Evolutionary conservation across 2,329 filamentous ascomycete species (phyloP).

Genomic region (Neophaeococcomyces mojaviensis): DNA sequence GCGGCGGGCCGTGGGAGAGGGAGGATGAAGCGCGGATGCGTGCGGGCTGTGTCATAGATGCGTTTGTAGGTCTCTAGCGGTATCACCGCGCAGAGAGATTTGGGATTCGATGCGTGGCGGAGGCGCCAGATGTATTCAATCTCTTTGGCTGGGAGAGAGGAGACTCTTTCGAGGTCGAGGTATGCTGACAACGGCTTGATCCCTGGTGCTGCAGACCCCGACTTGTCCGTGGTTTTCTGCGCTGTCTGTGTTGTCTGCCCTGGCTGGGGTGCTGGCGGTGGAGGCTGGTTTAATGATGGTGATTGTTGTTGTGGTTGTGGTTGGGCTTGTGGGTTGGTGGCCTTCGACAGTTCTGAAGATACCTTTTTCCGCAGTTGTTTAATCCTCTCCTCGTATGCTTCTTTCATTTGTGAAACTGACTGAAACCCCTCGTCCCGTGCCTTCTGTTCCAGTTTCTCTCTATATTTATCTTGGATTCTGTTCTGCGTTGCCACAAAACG

Average conservation of each 20-base stretch:
- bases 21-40: constrained; percentile 81
- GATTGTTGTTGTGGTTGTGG: constrained; percentile 30
- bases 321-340: constrained; percentile 13
- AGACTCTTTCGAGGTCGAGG: constrained; percentile 73
- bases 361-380: constrained; percentile 60
- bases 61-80: constrained; percentile 64
- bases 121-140: constrained; percentile 86
- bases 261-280: constrained; percentile 29
- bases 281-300: constrained; percentile 19
- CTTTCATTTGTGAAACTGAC: constrained; percentile 53
- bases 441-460: constrained; percentile 74
- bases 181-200: constrained; percentile 60
- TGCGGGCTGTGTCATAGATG: constrained; percentile 64
- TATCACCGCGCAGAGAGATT: constrained; percentile 77
- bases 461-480: constrained; percentile 75
- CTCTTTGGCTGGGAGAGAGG: constrained; percentile 66
- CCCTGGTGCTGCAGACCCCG: constrained; percentile 39
- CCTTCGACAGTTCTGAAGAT: constrained; percentile 33
- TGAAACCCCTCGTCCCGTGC: constrained; percentile 68
- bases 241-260: constrained; percentile 32
- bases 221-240: constrained; percentile 37
- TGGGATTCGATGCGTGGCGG: constrained; percentile 64
- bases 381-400: constrained; percentile 81
- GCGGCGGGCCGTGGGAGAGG: constrained; percentile 55
- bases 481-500: constrained; percentile 78